Evolutionary conservation across 2,329 filamentous ascomycete species (phyloP).

Genomic region (Exophiala lecanii-corni): DNA sequence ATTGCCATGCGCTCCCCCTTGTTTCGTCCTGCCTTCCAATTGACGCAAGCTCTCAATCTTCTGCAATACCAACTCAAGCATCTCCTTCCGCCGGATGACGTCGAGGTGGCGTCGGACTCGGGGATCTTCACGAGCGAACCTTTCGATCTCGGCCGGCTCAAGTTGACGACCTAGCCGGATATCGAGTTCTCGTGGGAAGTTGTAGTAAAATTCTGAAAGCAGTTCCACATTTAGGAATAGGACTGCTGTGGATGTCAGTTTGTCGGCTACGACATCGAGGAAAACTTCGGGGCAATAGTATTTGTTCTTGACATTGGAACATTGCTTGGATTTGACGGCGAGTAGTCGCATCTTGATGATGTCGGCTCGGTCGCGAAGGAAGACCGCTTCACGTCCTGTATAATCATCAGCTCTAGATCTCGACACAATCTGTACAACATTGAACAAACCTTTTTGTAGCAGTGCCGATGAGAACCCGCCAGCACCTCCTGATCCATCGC

Average conservation of each 20-base stretch:
- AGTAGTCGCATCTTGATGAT: constrained; percentile 85
- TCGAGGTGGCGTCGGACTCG: constrained; percentile 86
- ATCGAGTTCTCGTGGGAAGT: constrained; percentile 91
- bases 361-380: constrained; percentile 85
- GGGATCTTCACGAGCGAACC: constrained; percentile 87
- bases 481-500: constrained; percentile 75
- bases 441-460: constrained; percentile 66
- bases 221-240: constrained; percentile 97
- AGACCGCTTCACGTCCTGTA: constrained; percentile 82
- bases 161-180: constrained; percentile 76
- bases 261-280: constrained; percentile 93
- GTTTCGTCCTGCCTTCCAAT: constrained; percentile 70
- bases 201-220: constrained; percentile 94
- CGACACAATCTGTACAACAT: constrained; percentile 4
- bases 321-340: constrained; percentile 88
- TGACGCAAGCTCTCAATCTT: constrained; percentile 92
- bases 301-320: constrained; percentile 77
- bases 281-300: constrained; percentile 97
- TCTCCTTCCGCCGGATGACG: constrained; percentile 83
- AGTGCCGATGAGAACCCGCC: constrained; percentile 90
- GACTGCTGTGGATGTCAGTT: constrained; percentile 89
- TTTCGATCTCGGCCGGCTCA: constrained; percentile 73
- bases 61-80: constrained; percentile 84
- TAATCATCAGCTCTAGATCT: constrained; percentile 15
- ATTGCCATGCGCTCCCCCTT: constrained; percentile 38